Conservation (phyloP, 2,329 filamentous ascomycete genomes). For the Akanthomyces uredinophilus region DNA sequence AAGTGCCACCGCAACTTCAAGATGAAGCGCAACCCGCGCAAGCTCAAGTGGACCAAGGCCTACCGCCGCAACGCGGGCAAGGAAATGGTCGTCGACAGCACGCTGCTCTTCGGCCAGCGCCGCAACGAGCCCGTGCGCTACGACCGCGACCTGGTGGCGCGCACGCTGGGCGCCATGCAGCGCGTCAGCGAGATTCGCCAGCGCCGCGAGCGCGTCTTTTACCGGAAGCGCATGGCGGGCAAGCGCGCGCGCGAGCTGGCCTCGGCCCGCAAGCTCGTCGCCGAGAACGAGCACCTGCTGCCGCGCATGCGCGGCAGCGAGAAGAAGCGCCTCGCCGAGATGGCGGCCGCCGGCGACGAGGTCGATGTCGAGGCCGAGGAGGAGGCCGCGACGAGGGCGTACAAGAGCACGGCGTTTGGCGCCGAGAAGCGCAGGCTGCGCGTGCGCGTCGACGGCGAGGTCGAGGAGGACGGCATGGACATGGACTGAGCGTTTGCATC, state of each 20-base stretch:
- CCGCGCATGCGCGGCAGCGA: constrained; percentile 64
- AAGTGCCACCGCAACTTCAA: constrained; percentile 73
- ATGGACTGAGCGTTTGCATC: constrained; percentile 14
- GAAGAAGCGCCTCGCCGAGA: constrained; percentile 53
- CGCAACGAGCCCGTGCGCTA: constrained; percentile 94
- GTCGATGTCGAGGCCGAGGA: constrained; percentile 40
- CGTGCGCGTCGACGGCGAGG: constrained; percentile 32
- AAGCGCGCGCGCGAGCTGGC: constrained; percentile 79
- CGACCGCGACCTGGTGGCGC: constrained; percentile 83
- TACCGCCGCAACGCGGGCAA: constrained; percentile 78
- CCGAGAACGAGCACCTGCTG: constrained; percentile 87
- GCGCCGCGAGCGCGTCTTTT: constrained; percentile 83
- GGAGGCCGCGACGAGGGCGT: constrained; percentile 21
- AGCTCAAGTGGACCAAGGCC: constrained; percentile 95
- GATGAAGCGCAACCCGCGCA: constrained; percentile 97
- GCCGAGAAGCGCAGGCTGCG: constrained; percentile 36
- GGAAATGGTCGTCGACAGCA: constrained; percentile 87
- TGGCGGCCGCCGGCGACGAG: constrained; percentile 46
- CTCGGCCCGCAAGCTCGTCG: constrained; percentile 79
- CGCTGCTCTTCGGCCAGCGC: constrained; percentile 84
- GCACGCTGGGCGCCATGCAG: constrained; percentile 88
- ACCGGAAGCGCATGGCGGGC: constrained; percentile 88
- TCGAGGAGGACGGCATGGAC: constrained; percentile 24
- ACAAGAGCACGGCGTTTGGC: constrained; percentile 37
- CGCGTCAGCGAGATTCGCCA: constrained; percentile 79